Percentiles rank a stretch among this genome's conserved stretches.
These are phyloP conservation scores for Dillenia turbinata DNA, from an alignment of 164 flowering plant genomes.

Conservation along the genomic window DNA sequence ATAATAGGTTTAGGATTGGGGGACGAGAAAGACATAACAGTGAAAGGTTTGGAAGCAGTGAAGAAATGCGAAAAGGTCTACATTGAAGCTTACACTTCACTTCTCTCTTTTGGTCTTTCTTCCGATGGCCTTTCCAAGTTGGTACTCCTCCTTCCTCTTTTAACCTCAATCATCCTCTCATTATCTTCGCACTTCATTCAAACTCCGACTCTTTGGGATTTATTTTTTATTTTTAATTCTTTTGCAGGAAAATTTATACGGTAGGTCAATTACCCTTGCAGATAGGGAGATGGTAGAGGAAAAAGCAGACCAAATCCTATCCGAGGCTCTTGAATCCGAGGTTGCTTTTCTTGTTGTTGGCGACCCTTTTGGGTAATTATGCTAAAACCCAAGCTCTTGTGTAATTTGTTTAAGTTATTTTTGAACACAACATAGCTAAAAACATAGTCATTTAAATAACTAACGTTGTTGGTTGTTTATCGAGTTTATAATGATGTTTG, in stretches of 20 bases:
- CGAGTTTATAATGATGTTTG: too few species aligned
- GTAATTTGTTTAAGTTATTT: too few species aligned
- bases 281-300: slow-evolving; percentile 97
- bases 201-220: background rate
- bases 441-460: background rate
- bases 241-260: slow-evolving; percentile 67
- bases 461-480: too few species aligned
- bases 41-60: slow-evolving; percentile 81
- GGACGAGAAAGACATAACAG: slow-evolving; percentile 78
- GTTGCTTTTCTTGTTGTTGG: slow-evolving; percentile 97
- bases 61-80: slow-evolving; percentile 67
- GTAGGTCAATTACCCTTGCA: slow-evolving; percentile 56
- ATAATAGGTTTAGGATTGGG: slow-evolving; percentile 85
- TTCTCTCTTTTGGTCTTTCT: slow-evolving; percentile 80
- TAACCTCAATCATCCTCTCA: background rate
- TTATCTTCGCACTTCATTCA: background rate
- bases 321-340: slow-evolving; percentile 51
- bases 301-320: slow-evolving; percentile 56
- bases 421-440: too few species aligned
- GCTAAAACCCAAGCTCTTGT: too few species aligned
- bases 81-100: slow-evolving; percentile 88
- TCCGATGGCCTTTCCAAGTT: slow-evolving; percentile 63
- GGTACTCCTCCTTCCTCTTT: slow-evolving; percentile 30
- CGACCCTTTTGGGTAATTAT: slow-evolving; percentile 84
- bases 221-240: background rate